Evolutionary conservation across 164 flowering plant species (phyloP).

Genomic region (Umbilicus rupestris): DNA sequence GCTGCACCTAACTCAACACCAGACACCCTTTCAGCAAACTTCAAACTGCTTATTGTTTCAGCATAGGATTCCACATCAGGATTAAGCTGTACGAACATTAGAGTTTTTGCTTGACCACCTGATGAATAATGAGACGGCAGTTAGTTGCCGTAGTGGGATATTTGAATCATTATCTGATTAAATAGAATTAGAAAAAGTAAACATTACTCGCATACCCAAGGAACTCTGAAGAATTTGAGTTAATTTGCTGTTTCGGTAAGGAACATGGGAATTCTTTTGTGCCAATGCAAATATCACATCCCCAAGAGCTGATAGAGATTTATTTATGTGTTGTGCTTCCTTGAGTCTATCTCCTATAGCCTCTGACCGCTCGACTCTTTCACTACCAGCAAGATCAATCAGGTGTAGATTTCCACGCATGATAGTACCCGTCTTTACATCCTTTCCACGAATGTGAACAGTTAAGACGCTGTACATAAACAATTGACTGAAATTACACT

Average conservation of each 20-base stretch:
- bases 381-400: conserved; percentile 98
- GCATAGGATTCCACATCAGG: conserved; percentile 57
- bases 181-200: not conserved
- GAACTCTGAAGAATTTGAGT: conserved; percentile 77
- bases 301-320: conserved; percentile 72
- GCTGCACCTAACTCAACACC: conserved; percentile 88
- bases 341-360: conserved; percentile 85
- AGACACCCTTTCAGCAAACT: conserved; percentile 78
- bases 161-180: not conserved
- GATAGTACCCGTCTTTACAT: conserved; percentile 44
- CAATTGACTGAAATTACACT: conserved; percentile 3
- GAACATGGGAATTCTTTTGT: conserved; percentile 64
- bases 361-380: conserved; percentile 78
- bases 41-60: conserved; percentile 68
- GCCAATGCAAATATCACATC: conserved; percentile 78
- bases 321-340: conserved; percentile 79
- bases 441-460: conserved; percentile 63
- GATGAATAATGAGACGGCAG: conserved; percentile 3
- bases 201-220: conserved; percentile 32
- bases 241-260: conserved; percentile 71
- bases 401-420: conserved; percentile 84
- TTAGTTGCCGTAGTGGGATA: not conserved
- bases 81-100: conserved; percentile 80
- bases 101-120: conserved; percentile 86
- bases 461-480: conserved; percentile 55